Conservation (phyloP, 2,329 filamentous ascomycete genomes). For the Colletotrichum tofieldiae region DNA sequence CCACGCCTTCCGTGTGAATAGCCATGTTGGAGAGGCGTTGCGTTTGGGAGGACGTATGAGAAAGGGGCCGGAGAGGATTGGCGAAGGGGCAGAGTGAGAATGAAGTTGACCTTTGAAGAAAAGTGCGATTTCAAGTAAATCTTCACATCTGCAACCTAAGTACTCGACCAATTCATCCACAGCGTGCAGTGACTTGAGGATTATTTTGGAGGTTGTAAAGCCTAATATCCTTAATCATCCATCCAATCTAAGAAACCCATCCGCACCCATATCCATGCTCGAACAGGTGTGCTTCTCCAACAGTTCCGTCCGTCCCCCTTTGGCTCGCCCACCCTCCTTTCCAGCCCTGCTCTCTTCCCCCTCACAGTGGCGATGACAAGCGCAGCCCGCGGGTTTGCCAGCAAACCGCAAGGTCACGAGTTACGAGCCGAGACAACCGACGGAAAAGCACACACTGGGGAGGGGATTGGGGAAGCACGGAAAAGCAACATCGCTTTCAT, state of each 20-base stretch:
- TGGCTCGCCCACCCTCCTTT: slow-evolving; percentile 14
- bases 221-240: slow-evolving; percentile 24
- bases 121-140: background rate
- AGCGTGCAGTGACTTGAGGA: background rate
- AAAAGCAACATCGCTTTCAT: slow-evolving; percentile 10
- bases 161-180: slow-evolving; percentile 2
- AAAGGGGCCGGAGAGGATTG: background rate
- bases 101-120: too few relatives aligned
- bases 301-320: slow-evolving; percentile 25
- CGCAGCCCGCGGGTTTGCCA: background rate
- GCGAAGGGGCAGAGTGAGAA: background rate
- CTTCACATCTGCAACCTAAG: background rate
- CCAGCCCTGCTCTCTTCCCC: background rate
- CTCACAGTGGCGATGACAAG: slow-evolving; percentile 9
- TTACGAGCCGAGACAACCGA: slow-evolving; percentile 33
- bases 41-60: background rate
- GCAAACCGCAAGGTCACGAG: slow-evolving; percentile 5
- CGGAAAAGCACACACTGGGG: slow-evolving; percentile 31
- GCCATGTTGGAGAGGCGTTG: slow-evolving; percentile 16
- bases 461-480: background rate
- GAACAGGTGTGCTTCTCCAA: slow-evolving; percentile 17
- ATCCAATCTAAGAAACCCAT: background rate
- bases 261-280: slow-evolving; percentile 29
- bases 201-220: background rate
- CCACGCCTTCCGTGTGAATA: slow-evolving; percentile 26